Percentiles rank a stretch among this genome's conserved stretches.
Evolutionary conservation across 1,139 yeast species (phyloP).

Genomic region (Hemisphaericaspora xylofermentans): DNA sequence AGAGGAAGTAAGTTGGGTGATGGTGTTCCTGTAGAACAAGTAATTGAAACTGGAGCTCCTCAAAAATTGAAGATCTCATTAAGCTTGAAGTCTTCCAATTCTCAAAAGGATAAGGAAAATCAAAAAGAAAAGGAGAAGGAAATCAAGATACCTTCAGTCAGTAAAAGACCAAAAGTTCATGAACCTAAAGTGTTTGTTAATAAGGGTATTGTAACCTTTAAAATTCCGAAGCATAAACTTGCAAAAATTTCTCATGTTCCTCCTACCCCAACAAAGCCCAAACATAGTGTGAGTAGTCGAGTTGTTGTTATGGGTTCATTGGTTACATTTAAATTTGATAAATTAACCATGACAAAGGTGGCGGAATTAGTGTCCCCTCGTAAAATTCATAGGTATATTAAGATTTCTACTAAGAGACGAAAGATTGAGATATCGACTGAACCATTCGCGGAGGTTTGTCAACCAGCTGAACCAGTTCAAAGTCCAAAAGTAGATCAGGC

Average conservation of each 20-base stretch:
- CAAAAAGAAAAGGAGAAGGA: constrained; percentile 2
- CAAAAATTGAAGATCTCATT: constrained; percentile 1
- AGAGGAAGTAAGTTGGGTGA: constrained; percentile 3
- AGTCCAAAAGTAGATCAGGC: neutral
- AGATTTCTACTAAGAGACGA: constrained; percentile 24
- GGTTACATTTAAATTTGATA: constrained; percentile 9
- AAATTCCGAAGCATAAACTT: constrained; percentile 4
- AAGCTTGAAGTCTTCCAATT: constrained; percentile 9
- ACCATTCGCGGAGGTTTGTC: constrained; percentile 12
- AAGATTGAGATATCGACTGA: constrained; percentile 12
- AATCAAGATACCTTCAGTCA: constrained; percentile 4
- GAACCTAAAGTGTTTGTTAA: constrained; percentile 10
- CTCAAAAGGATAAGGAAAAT: constrained; percentile 3
- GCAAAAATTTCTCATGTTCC: neutral
- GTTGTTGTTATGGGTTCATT: constrained; percentile 15
- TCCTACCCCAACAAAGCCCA: neutral
- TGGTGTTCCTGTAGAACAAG: neutral
- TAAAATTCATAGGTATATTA: constrained; percentile 25
- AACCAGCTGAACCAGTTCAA: neutral
- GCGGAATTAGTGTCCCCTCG: neutral
- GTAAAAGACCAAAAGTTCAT: neutral
- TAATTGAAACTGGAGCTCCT: neutral
- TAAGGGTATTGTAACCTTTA: constrained; percentile 7
- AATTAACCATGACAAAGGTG: neutral
- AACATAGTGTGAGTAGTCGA: constrained; percentile 4